A percentile compares a stretch with the other conserved stretches of the same genome.
Evolutionary conservation across 768 basidiomycete genomes (phyloP).

Genomic region (Lentinula aciculospora): DNA sequence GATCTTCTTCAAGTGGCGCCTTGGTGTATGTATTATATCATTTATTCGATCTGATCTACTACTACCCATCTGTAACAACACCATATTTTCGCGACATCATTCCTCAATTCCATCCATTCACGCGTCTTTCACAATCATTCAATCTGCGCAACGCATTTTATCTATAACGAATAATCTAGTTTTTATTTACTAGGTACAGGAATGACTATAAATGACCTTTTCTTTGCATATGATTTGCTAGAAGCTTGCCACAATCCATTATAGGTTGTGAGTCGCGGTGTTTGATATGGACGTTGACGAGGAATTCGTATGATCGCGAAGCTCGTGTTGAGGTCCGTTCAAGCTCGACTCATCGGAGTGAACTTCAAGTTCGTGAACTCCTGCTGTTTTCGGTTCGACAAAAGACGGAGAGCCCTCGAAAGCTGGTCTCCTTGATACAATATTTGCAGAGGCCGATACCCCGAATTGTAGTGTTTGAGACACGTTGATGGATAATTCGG

Average conservation of each 20-base stretch:
- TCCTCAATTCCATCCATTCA: neutral
- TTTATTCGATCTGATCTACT: neutral
- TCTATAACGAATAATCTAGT: neutral
- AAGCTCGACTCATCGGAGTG: neutral
- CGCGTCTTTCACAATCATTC: neutral
- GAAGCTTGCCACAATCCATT: too few species aligned
- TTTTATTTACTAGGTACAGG: neutral
- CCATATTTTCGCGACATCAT: neutral
- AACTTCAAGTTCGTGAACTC: neutral
- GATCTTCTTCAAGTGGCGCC: neutral
- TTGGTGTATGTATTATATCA: slow-evolving; percentile 5
- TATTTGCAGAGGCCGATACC: neutral
- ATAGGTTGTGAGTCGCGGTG: too few species aligned
- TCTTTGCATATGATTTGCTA: too few species aligned
- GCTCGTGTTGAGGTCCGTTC: neutral
- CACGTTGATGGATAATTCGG: neutral
- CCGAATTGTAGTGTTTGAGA: neutral
- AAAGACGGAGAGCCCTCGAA: neutral
- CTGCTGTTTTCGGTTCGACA: neutral
- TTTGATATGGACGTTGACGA: too few species aligned
- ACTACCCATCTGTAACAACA: neutral
- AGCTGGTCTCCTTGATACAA: neutral
- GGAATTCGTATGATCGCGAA: too few species aligned
- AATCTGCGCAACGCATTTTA: neutral
- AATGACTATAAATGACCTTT: neutral